Evolutionary conservation across 2,329 filamentous ascomycete species (phyloP), one percentile per base, ranked within the genome.

Genomic region (Colletotrichum australisinense): DNA sequence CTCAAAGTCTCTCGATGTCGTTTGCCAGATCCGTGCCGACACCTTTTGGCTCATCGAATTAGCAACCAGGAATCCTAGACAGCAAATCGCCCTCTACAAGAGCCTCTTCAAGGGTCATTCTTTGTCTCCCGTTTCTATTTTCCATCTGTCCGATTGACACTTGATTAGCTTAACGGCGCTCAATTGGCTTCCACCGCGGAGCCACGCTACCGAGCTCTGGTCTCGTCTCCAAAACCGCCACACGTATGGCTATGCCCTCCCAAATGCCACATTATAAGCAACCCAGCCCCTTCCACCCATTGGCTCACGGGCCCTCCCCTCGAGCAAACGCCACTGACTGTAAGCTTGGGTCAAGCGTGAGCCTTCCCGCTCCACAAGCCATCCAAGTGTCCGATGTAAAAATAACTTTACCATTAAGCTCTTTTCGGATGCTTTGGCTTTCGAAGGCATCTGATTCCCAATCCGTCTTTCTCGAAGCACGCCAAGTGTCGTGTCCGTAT

Each of bases 241-340:
- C 62, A n/a, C n/a, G 19, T 46, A 55, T 52, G 42, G 60, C 60
- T 63, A 42, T 63, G 60, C 60, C 42, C 60, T 52, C 60, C 26
- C 38, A 63, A 38, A 46, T 46, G 7, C 38, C 24, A 16, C 12
- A 28, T n/a, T 26, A 7, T 22, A 4, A 42, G 14, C 35, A 12
- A 32, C 22, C 22, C 22, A 35, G 16, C 7, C 22, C 57, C 30
- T 24, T 24, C 32, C 32, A 32, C 3, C 22, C 42, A 49, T 49
- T 63, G 42, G 60, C 60, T 53, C n/a, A 28, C 11, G 42, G 42
- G 42, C 42, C 42, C 42, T 22, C 8, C 8, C 14, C 12, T 24
- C 26, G 49, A 52, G 26, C 28, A n/a, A 24, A 64, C 46, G 62
- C 49, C 62, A 38, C 62, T 55, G 22, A 55, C 49, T 42, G 22